Conservation (phyloP, 257 asterid genomes). For the Eustoma russellianum region DNA sequence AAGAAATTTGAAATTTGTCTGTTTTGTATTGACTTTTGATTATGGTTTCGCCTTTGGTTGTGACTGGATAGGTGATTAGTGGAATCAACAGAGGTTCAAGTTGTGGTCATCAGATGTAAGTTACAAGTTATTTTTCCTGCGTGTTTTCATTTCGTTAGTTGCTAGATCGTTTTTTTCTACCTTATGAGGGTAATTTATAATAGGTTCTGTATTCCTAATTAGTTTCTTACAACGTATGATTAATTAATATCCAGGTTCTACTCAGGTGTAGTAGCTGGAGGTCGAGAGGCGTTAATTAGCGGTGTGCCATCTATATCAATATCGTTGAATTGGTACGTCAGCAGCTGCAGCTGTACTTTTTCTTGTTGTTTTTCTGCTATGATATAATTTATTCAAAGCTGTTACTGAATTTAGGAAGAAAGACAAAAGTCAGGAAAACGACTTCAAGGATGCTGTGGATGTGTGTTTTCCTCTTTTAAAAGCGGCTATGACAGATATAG, state of each 20-base stretch:
- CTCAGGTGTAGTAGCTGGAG: constrained; percentile 95
- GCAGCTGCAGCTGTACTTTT: constrained; percentile 1
- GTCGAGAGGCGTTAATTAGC: constrained; percentile 78
- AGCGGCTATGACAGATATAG: constrained; percentile 70
- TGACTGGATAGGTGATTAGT: constrained; percentile 58
- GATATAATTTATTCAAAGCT: not conserved
- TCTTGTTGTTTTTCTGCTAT: not conserved
- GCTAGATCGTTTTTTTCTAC: not conserved
- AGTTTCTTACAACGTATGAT: not conserved
- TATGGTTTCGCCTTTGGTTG: not conserved
- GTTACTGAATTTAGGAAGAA: constrained; percentile 47
- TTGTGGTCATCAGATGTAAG: constrained; percentile 85
- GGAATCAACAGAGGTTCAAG: constrained; percentile 89
- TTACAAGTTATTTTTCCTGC: not conserved
- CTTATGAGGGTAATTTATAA: not conserved
- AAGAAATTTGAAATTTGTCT: constrained; percentile 7
- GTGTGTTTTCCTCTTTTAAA: constrained; percentile 67
- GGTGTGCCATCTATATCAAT: constrained; percentile 89
- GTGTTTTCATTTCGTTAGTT: not conserved
- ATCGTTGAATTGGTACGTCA: constrained; percentile 78
- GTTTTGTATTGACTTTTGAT: constrained; percentile 2
- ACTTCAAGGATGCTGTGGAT: constrained; percentile 89
- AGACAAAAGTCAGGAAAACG: constrained; percentile 64
- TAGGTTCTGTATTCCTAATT: not conserved
- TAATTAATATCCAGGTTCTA: constrained; percentile 44